These are phyloP conservation scores for Opeltia flavorubescens DNA, from an alignment of 495 filamentous ascomycete species.

Conservation along the genomic window DNA sequence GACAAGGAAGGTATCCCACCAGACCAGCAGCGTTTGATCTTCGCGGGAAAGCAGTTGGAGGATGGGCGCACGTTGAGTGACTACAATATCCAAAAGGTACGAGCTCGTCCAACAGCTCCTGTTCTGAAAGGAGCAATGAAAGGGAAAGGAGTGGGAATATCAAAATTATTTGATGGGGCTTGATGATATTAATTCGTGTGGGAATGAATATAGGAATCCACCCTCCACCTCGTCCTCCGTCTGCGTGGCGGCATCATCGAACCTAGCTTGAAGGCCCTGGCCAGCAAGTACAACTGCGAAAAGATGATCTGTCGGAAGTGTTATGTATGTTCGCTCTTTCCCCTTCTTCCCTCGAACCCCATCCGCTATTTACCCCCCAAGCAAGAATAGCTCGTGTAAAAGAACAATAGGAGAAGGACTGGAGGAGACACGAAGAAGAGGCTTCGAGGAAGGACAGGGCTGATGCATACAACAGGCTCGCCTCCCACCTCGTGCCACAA, in stretches of 20 bases:
- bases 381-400: neutral
- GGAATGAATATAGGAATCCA: constrained; percentile 88
- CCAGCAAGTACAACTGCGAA: constrained; percentile 99
- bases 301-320: constrained; percentile 99
- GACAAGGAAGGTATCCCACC: constrained; percentile 99
- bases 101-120: constrained; percentile 14
- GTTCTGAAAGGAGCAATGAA: neutral
- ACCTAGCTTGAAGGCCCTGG: constrained; percentile 95
- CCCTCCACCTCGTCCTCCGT: constrained; percentile 96
- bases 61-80: constrained; percentile 96
- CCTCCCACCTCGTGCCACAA: constrained; percentile 94
- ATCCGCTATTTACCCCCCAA: neutral
- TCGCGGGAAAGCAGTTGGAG: constrained; percentile 99
- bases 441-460: too few relatives aligned
- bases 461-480: too few relatives aligned
- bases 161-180: neutral
- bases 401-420: too few relatives aligned
- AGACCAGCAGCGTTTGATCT: constrained; percentile 98
- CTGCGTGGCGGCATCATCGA: constrained; percentile 99
- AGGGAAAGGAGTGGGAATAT: neutral
- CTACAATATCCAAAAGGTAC: constrained; percentile 99
- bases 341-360: neutral
- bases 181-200: neutral
- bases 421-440: too few relatives aligned
- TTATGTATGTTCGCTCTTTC: constrained; percentile 53